A percentile compares a stretch with the other conserved stretches of the same genome.
These are phyloP conservation scores for Fusarium transvaalense DNA, from an alignment of 2,329 filamentous ascomycete species.

Conservation along the genomic window DNA sequence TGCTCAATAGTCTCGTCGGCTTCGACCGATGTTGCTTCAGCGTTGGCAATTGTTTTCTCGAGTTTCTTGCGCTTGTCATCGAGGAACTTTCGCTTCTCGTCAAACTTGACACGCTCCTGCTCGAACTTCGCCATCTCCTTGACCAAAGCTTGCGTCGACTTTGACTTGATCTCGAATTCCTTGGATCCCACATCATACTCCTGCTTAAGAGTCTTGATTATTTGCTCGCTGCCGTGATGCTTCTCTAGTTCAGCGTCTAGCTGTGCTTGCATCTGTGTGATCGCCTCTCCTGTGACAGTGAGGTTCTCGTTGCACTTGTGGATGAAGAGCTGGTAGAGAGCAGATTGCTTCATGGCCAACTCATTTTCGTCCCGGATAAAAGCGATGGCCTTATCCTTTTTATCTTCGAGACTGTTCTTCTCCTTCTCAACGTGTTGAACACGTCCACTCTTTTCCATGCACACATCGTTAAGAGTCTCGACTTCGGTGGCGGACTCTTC, in stretches of 20 bases:
- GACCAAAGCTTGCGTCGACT: slow-evolving; percentile 79
- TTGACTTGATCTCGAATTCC: slow-evolving; percentile 85
- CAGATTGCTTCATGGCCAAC: slow-evolving; percentile 86
- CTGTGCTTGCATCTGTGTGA: slow-evolving; percentile 88
- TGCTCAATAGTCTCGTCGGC: slow-evolving; percentile 83
- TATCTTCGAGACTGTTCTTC: slow-evolving; percentile 90
- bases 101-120: slow-evolving; percentile 96
- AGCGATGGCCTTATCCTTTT: slow-evolving; percentile 93
- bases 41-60: slow-evolving; percentile 85
- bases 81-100: slow-evolving; percentile 97
- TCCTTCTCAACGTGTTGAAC: slow-evolving; percentile 99
- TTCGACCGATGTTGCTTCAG: slow-evolving; percentile 79
- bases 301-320: slow-evolving; percentile 91
- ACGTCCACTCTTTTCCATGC: slow-evolving; percentile 92
- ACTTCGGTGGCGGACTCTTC: slow-evolving; percentile 93
- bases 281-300: slow-evolving; percentile 87
- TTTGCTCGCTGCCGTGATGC: slow-evolving; percentile 88
- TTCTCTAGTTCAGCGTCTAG: slow-evolving; percentile 90
- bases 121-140: slow-evolving; percentile 95
- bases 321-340: slow-evolving; percentile 92
- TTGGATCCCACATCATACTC: slow-evolving; percentile 85
- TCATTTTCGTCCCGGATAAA: slow-evolving; percentile 96
- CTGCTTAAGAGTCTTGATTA: slow-evolving; percentile 90
- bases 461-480: slow-evolving; percentile 93
- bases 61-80: slow-evolving; percentile 92